A percentile compares a stretch with the other conserved stretches of the same genome.
phyloP scores from a whole-genome alignment of 2,329 filamentous ascomycete species.

The Dactylellina drechsleri region DNA sequence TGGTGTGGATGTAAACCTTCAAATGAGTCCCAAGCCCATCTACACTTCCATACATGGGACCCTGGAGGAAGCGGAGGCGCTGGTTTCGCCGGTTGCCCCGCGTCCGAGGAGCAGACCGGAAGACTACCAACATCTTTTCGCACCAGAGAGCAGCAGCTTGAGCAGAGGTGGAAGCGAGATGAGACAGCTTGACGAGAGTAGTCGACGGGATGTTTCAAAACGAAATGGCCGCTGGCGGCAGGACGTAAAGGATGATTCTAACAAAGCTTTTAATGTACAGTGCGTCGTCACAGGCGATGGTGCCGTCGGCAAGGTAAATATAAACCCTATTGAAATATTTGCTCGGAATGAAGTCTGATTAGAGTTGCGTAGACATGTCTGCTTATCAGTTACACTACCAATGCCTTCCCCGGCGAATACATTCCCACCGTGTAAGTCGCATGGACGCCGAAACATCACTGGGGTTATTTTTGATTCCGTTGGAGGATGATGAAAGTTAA shows the following conservation, averaged over 20 bases:
- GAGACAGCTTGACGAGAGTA: constrained; percentile 9
- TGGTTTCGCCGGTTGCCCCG: constrained; percentile 41
- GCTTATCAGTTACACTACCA: constrained; percentile 98
- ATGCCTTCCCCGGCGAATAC: constrained; percentile 99
- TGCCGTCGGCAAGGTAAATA: constrained; percentile 93
- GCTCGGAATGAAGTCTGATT: constrained; percentile 59
- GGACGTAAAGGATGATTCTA: constrained; percentile 46
- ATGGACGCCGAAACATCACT: constrained; percentile 6
- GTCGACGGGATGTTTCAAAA: constrained; percentile 16
- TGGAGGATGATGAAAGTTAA: constrained; percentile 5
- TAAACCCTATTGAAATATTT: constrained; percentile 55
- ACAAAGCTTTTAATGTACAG: constrained; percentile 64
- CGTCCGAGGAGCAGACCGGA: constrained; percentile 39
- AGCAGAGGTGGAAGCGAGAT: not conserved
- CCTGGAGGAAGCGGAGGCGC: constrained; percentile 37
- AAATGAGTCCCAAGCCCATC: constrained; percentile 50
- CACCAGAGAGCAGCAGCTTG: constrained; percentile 2
- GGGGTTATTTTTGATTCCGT: constrained; percentile 28
- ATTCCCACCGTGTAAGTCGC: constrained; percentile 90
- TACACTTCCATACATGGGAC: constrained; percentile 44
- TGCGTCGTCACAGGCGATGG: constrained; percentile 99
- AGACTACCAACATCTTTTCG: constrained; percentile 48
- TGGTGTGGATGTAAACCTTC: constrained; percentile 10
- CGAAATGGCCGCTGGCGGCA: constrained; percentile 39
- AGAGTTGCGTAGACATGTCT: constrained; percentile 80